Base-by-base conservation (phyloP, 345 rosid genomes). In the Geranium rotundifolium region DNA sequence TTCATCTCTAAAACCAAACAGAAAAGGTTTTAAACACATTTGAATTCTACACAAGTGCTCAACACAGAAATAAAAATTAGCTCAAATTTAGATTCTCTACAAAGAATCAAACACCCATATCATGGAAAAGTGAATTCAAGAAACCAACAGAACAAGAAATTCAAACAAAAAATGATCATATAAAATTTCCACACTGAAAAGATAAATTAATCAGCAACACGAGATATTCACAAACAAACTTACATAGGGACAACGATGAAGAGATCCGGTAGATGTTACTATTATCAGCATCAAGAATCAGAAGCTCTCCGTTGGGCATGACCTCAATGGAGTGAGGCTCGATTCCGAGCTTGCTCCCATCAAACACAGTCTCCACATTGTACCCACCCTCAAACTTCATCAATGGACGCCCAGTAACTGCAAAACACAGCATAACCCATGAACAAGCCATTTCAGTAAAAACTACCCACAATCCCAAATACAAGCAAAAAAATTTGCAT, bases 301-400 rank as follows among this genome's bases (percentile, higher is more conserved):
- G 85, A 46, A 95, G 74, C 77, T 95, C 99, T 13, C 96, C 99
- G 52, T 76, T 77, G 0, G 97, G 88, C 75, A 88, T 68, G 59
- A 90, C 84, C 68, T 95, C 95, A 18, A 95, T 82, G 0, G 92
- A 74, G 71, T 82, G 76, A 29, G 99, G 99, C 73, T 90, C 99
- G 50, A 90, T 77, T 37, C 97, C 97, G 30, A 90, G 95, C 68
- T 90, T 95, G 72, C 99, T 95, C 68, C 99, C 99, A 63, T 95
- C 99, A 72, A 95, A 90, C 67, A 95, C 96, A 0, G 99, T 95
- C 76, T 95, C 99, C 65, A 95, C 99, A 30, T 79, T 61, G 66
- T 88, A 95, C 18, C 99, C 99, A 76, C 86, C 69, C 74, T 95
- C 99, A 29, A 83, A 95, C 80, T 86, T 95, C 91, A 95, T 83